Evolutionary conservation across 2,329 filamentous ascomycete species (phyloP), one percentile per base, ranked within the genome.

Genomic region (Claviceps paspali): DNA sequence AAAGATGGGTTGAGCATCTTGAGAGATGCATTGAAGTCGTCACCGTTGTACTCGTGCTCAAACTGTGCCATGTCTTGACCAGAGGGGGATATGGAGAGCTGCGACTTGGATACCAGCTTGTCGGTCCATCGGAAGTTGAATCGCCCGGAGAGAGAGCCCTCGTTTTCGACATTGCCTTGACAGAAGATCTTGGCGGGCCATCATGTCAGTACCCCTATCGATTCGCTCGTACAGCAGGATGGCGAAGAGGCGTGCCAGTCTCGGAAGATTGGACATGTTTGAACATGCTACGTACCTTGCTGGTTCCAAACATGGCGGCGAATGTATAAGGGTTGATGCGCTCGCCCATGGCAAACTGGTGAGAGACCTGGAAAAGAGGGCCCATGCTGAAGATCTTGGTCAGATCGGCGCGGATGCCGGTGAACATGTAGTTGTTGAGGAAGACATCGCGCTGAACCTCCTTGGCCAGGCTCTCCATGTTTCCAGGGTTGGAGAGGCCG

Each of bases 391-490:
- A 93, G 56, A 85, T 79, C 71, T 95, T 96, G 57, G 86, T 95
- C 57, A 96, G 69, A 62, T 98, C 91, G 59, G 88, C 92, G 57
- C 88, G 83, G 60, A 98, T 73, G 53, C 91, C 91, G 31, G 84
- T 82, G 69, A 98, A 96, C 77, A 91, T 92, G 61, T 85, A 82
- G 69, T 95, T 94, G 65, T 81, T 91, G 53, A 95, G 76, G 58
- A 96, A 80, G 51, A 95, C 87, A 73, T 95, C 87, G 63, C 87
- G 86, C 67, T 92, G 81, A 45, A 95, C 86, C 68, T 98, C 91
- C 58, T 82, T 79, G 49, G 82, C 75, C 58, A 94, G 79, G 55
- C 78, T 79, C 63, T 98, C 91, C 48, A 95, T 79, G 36, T 82
- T 87, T 52, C 91, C 91, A 29, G 91, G 91, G 63, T 96, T 96